Conservation (phyloP, 75 land plant species). For the Pseudotsuga menziesii region DNA sequence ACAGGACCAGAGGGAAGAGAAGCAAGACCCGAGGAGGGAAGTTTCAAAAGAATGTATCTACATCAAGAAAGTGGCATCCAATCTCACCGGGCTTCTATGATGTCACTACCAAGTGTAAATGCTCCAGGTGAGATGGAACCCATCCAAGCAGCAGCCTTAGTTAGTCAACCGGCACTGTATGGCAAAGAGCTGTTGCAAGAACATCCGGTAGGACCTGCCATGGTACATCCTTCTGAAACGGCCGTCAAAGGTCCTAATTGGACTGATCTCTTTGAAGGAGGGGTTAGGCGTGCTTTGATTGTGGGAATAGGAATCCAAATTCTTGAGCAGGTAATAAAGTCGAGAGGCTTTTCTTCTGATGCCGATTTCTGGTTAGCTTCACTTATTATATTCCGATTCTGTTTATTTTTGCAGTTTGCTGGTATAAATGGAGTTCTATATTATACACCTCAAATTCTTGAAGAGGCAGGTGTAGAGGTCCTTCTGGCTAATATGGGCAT, state of each 20-base stretch:
- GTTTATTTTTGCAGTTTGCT: slow-evolving; percentile 54
- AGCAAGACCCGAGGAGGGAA: slow-evolving; percentile 59
- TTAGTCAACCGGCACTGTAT: slow-evolving; percentile 68
- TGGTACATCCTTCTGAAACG: slow-evolving; percentile 62
- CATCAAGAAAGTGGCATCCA: slow-evolving; percentile 53
- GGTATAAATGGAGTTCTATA: slow-evolving; percentile 96
- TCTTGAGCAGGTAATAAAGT: slow-evolving; percentile 78
- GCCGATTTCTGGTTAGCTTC: not conserved
- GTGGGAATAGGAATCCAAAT: slow-evolving; percentile 81
- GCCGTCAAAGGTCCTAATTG: slow-evolving; percentile 55
- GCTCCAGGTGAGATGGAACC: slow-evolving; percentile 35
- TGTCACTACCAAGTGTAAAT: slow-evolving; percentile 51
- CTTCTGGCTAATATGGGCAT: slow-evolving; percentile 62
- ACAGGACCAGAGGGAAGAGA: slow-evolving; percentile 51
- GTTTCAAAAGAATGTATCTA: slow-evolving; percentile 71
- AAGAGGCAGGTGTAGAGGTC: slow-evolving; percentile 80
- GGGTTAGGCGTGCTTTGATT: slow-evolving; percentile 75
- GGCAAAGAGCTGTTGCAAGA: slow-evolving; percentile 54
- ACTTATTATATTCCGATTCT: not conserved
- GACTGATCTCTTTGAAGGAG: slow-evolving; percentile 70
- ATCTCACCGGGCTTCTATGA: slow-evolving; percentile 46
- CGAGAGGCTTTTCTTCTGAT: not conserved
- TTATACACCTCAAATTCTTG: slow-evolving; percentile 92
- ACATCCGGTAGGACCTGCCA: slow-evolving; percentile 61
- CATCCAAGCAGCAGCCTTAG: slow-evolving; percentile 81